Evolutionary conservation across 2,329 filamentous ascomycete genomes (phyloP).

Genomic region (Penicillium vulpinum): DNA sequence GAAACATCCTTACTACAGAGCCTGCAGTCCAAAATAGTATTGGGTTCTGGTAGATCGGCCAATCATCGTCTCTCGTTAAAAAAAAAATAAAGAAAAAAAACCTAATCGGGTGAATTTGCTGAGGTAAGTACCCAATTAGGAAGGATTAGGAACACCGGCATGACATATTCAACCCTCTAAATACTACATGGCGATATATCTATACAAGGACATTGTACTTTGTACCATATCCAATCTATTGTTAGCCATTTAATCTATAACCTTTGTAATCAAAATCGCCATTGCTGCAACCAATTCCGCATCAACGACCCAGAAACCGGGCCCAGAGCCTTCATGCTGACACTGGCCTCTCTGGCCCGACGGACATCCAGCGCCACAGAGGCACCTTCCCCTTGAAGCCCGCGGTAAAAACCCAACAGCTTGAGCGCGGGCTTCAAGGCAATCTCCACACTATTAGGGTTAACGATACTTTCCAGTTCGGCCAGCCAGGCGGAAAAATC

Average conservation of each 20-base stretch:
- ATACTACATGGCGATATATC: background rate
- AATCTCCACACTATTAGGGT: conserved; percentile 38
- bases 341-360: conserved; percentile 44
- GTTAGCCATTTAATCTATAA: background rate
- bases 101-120: background rate
- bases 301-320: conserved; percentile 49
- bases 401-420: conserved; percentile 52
- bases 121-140: background rate
- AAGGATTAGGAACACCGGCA: too few species aligned
- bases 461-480: conserved; percentile 46
- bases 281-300: conserved; percentile 39
- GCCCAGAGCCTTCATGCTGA: conserved; percentile 46
- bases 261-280: conserved; percentile 18
- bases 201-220: too few species aligned
- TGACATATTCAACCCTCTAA: background rate
- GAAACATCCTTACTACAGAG: conserved; percentile 1
- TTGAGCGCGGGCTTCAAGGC: conserved; percentile 54
- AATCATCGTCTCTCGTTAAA: conserved; percentile 2
- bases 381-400: conserved; percentile 29
- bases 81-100: background rate
- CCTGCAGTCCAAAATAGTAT: background rate
- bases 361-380: conserved; percentile 47
- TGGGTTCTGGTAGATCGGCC: background rate
- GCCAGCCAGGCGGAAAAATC: conserved; percentile 50
- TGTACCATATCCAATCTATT: too few species aligned